Base-by-base conservation (phyloP, 768 basidiomycete species). In the Paxillus ammoniavirescens region DNA sequence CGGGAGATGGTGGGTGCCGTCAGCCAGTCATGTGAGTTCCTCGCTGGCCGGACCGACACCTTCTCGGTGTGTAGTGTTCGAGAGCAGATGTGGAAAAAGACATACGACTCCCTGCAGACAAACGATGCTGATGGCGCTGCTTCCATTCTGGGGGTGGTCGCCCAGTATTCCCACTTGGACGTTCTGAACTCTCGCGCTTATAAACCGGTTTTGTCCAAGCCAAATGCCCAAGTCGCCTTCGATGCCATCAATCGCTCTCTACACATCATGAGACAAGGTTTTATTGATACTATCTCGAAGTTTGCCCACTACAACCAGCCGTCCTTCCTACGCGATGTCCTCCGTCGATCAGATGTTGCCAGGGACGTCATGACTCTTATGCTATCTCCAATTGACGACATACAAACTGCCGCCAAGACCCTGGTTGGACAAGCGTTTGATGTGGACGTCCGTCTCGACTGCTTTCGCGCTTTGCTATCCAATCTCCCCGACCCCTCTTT, bases 401-500 rank as follows among this genome's bases (percentile, higher is more conserved):
- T 95, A 14, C 89, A 90, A 60, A 74, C 77, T 42, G 84, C 88
- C 10, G 89, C 87, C 1, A 89, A 93, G 66, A 81, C 81, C 17
- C 67, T 98, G n/a, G 79, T 91, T 26, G 88, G 88, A 10, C 81
- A 92, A 50, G 89, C 93, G 0, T 95, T 89, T 61, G 90, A 96
- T 59, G 90, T 86, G n/a, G 92, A 95, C 62, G 85, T 82, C 26
- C 89, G 97, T 42, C 77, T 82, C 37, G 95, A 97, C 58, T 95
- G 91, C 65, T 88, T 97, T 64, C 84, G 89, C 8, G 84, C 82
- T 13, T 73, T 98, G 18, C 75, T 98, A 3, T 75, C 79, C 59
- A 81, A 87, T 49, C 75, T 81, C 49, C 82, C 93, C 0, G 77
- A 80, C 36, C 76, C 79, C 30, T 77, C 89, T 0, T 75, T 98